Evolutionary conservation across 441 rosid species (phyloP), one percentile per base, ranked within the genome.

Genomic region (Manihot esculenta): DNA sequence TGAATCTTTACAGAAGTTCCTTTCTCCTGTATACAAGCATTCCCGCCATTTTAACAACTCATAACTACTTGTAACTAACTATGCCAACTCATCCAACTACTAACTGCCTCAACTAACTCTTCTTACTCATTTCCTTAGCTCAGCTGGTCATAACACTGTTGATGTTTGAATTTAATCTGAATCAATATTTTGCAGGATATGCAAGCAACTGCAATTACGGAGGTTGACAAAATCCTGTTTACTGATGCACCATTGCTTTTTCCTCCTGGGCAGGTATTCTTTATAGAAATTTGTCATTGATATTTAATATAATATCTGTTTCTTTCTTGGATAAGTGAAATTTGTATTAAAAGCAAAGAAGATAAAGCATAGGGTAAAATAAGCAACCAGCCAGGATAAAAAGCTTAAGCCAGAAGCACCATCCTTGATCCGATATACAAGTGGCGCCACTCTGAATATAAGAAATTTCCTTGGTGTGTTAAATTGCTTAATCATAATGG

Each of bases 231-330:
- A 84, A 80, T 87, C 66, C 88, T 92, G 91, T 87, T 94, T 67
- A 92, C 99, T 69, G 97, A 94, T 81, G 95, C 96, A 67, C 88
- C 96, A 18, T 93, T 88, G 80, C 82, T 92, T 23, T 92, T 85
- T 77, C 85, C 99, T 71, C 99, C 97, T 21, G 99, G 96, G 64
- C 97, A 89, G 97, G 97, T 94, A 79, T 15, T 70, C 61, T 70
- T 64, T 60, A 12, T 68, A 68, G 14, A 41, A 45, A 15, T 30
- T 18, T 48, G 55, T 70, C 15, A n/a, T 24, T 53, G 51, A 17
- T 26, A 41, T 62, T 23, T 49, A 55, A 27, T 5, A 55, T 20
- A 58, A 45, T 42, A n/a, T 27, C 15, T 14, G 11, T 49, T 47
- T 23, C 49, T 15, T 42, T 18, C 56, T 20, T 47, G 2, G 21